These are phyloP conservation scores for Exophiala oligosperma DNA, from an alignment of 2,329 filamentous ascomycete species.

Conservation along the genomic window DNA sequence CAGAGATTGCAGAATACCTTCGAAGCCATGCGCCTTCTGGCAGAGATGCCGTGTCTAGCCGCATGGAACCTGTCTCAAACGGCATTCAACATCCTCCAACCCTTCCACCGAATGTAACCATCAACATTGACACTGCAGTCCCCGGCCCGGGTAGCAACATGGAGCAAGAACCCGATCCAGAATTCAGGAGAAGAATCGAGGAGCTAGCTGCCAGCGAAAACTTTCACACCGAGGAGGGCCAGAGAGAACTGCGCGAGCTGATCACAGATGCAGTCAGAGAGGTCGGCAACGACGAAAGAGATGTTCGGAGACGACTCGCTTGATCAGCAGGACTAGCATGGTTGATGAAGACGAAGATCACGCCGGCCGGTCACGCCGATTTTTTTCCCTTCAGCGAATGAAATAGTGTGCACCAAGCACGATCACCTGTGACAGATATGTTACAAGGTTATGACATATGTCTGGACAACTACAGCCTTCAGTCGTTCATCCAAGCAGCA, in stretches of 20 bases:
- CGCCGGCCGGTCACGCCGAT: background rate
- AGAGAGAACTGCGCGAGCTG: slow-evolving; percentile 73
- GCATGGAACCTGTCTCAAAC: slow-evolving; percentile 27
- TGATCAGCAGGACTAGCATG: slow-evolving; percentile 39
- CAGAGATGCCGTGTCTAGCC: slow-evolving; percentile 28
- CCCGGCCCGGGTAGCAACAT: slow-evolving; percentile 51
- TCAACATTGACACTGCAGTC: slow-evolving; percentile 70
- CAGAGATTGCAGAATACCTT: slow-evolving; percentile 73
- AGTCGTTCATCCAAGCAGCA: slow-evolving; percentile 84
- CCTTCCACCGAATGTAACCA: slow-evolving; percentile 71
- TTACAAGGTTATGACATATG: background rate
- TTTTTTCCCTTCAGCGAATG: background rate
- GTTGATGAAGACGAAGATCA: background rate
- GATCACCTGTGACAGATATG: background rate
- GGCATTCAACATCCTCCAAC: slow-evolving; percentile 55
- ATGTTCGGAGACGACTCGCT: slow-evolving; percentile 61
- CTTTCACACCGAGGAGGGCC: slow-evolving; percentile 77
- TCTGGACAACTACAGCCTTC: background rate
- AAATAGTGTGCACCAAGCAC: background rate
- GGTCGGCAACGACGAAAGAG: slow-evolving; percentile 63
- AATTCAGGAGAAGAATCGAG: slow-evolving; percentile 83
- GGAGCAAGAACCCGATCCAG: slow-evolving; percentile 65
- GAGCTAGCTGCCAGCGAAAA: slow-evolving; percentile 81
- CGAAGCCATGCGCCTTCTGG: slow-evolving; percentile 36
- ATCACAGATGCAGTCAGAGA: slow-evolving; percentile 77